Conservation (phyloP, 164 flowering plant genomes). For the Buxus sempervirens region DNA sequence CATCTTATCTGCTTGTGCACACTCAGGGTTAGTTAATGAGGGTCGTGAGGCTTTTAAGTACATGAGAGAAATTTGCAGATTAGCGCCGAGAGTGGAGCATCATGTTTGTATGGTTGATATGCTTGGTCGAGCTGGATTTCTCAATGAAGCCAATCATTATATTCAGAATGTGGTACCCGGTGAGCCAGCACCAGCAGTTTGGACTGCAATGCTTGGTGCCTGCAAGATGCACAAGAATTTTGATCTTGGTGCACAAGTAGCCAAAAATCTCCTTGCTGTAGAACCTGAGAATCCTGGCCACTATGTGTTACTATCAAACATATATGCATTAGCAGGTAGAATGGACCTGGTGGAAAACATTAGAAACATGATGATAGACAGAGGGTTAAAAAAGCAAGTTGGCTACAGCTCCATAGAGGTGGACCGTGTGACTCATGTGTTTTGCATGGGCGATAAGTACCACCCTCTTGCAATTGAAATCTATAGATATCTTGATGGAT, state of each 20-base stretch:
- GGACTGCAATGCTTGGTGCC: slow-evolving; percentile 83
- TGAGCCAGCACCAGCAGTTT: slow-evolving; percentile 49
- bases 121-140: slow-evolving; percentile 73
- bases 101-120: slow-evolving; percentile 77
- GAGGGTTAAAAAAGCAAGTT: slow-evolving; percentile 57
- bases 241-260: slow-evolving; percentile 50
- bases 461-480: slow-evolving; percentile 46
- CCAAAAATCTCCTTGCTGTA: slow-evolving; percentile 47
- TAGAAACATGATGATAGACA: slow-evolving; percentile 51
- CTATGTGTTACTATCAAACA: slow-evolving; percentile 68
- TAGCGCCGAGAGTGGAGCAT: slow-evolving; percentile 59
- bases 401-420: slow-evolving; percentile 70
- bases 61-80: slow-evolving; percentile 40
- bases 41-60: slow-evolving; percentile 37
- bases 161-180: slow-evolving; percentile 26
- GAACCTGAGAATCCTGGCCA: slow-evolving; percentile 73
- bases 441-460: slow-evolving; percentile 64
- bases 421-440: slow-evolving; percentile 41
- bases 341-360: slow-evolving; percentile 63
- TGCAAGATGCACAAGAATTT: slow-evolving; percentile 78
- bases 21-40: slow-evolving; percentile 57
- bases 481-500: slow-evolving; percentile 51
- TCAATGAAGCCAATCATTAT: slow-evolving; percentile 47
- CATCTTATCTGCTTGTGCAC: slow-evolving; percentile 72
- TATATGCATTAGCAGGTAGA: slow-evolving; percentile 65